These are phyloP conservation scores for Sphagnum fallax DNA, from an alignment of 228 moss, liverwort and hornwort species.

Conservation along the genomic window DNA sequence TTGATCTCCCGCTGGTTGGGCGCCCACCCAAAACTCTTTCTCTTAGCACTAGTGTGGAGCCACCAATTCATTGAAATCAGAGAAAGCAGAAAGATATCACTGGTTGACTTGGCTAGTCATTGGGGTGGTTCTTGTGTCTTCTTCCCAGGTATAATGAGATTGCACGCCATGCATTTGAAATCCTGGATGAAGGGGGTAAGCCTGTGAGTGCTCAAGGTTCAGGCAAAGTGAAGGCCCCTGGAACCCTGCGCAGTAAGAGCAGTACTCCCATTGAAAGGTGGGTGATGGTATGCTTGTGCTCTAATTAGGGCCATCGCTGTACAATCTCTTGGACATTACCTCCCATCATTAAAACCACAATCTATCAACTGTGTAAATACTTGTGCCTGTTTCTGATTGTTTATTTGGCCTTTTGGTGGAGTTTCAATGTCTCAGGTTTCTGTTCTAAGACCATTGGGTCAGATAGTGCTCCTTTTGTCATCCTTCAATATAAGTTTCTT, in stretches of 20 bases:
- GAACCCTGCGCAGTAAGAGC: conserved; percentile 37
- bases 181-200: conserved; percentile 42
- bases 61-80: too few relatives aligned
- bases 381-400: not conserved
- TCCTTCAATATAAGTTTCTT: too few relatives aligned
- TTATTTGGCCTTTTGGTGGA: too few relatives aligned
- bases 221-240: conserved; percentile 26
- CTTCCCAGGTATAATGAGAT: conserved; percentile 90
- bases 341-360: too few relatives aligned
- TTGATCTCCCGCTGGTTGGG: too few relatives aligned
- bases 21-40: too few relatives aligned
- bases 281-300: not conserved
- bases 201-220: conserved; percentile 24
- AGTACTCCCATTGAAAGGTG: conserved; percentile 58
- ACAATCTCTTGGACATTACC: not conserved
- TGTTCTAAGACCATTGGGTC: too few relatives aligned
- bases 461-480: too few relatives aligned
- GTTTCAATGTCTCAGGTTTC: too few relatives aligned
- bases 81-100: too few relatives aligned
- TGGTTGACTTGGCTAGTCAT: not conserved
- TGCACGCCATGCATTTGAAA: conserved; percentile 77
- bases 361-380: not conserved
- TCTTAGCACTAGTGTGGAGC: too few relatives aligned
- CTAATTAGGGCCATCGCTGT: not conserved
- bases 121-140: not conserved